Percentiles rank a stretch among this genome's conserved stretches.
These are phyloP conservation scores for Chrysanthemum makinoi DNA, from an alignment of 129 eudicot genomes.

Conservation along the genomic window DNA sequence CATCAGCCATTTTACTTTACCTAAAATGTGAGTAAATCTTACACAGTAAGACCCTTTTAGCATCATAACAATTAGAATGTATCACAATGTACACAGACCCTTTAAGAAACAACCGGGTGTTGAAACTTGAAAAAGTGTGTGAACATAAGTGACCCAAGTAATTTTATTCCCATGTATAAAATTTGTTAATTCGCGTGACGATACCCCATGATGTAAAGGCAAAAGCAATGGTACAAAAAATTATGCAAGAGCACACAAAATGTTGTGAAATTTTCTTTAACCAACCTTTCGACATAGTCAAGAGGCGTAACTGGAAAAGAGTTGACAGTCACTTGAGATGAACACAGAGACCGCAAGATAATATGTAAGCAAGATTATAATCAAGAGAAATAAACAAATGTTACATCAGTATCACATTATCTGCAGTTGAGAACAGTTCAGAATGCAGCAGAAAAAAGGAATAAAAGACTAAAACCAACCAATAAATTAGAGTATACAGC, in stretches of 20 bases:
- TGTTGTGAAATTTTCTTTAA: background rate
- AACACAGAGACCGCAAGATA: background rate
- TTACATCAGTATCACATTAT: background rate
- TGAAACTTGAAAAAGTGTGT: too few species aligned
- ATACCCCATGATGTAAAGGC: too few species aligned
- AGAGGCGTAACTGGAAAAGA: conserved; percentile 1
- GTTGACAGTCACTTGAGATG: background rate
- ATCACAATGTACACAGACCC: too few species aligned
- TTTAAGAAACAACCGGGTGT: too few species aligned
- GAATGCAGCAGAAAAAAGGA: background rate
- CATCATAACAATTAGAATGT: too few species aligned
- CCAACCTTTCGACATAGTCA: conserved; percentile 5
- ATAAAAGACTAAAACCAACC: conserved; percentile 12
- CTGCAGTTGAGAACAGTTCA: conserved; percentile 8
- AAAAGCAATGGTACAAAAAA: background rate
- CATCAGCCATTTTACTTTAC: too few species aligned
- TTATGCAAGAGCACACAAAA: background rate
- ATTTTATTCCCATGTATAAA: too few species aligned
- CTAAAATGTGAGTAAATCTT: too few species aligned
- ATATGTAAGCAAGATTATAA: background rate
- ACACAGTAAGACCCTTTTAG: too few species aligned
- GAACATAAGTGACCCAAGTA: too few species aligned
- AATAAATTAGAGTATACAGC: background rate
- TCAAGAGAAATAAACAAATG: too few species aligned
- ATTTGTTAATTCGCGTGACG: too few species aligned